Base-by-base conservation (phyloP, 1,284 basidiomycete species). In the Ustilago tritici region DNA sequence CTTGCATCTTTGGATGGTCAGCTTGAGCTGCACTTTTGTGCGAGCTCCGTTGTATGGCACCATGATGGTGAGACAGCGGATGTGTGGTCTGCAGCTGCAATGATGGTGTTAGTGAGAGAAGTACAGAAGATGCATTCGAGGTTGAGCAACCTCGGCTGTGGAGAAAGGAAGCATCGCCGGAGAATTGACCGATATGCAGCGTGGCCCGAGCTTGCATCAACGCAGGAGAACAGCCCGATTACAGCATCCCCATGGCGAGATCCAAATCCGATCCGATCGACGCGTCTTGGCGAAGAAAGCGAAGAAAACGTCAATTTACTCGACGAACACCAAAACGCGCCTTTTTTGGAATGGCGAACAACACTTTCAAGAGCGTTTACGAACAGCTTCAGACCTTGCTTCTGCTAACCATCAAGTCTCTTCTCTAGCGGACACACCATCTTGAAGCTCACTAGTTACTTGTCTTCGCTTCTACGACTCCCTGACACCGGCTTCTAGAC, bases 1-100 rank as follows among this genome's bases (percentile, higher is more conserved):
- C 60, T 93, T 90, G 60, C 97, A 89, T 7, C 95, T 91, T 87
- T 98, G 95, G 35, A 96, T 92, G 3, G 95, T 93, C 55, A 98
- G 90, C 74, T 93, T 95, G 78, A 86, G 86, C 79, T 87, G 83
- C 66, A 85, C 80, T 61, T 80, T 79, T 50, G 82, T 82, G 58
- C 81, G 80, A 28, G 79, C 68, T 19, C 70, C 61, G 47, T 80
- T 76, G 79, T 82, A 84, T 5, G 82, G 81, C 23, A 70, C 71
- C 83, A 84, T 84, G 15, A 11, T 53, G 41, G 12, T 6, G 9
- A 6, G 17, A 17, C 40, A 15, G 14, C 14, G 7, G 40, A 41
- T 41, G 40, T 28, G 23, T 28, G 40, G 17, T 41, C 19, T 36
- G 47, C 35, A n/a, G 19, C 11, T 32, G 36, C n/a, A 43, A 40